Conservation (phyloP, 192 early-diverging fungal species). For the Linnemannia exigua region DNA sequence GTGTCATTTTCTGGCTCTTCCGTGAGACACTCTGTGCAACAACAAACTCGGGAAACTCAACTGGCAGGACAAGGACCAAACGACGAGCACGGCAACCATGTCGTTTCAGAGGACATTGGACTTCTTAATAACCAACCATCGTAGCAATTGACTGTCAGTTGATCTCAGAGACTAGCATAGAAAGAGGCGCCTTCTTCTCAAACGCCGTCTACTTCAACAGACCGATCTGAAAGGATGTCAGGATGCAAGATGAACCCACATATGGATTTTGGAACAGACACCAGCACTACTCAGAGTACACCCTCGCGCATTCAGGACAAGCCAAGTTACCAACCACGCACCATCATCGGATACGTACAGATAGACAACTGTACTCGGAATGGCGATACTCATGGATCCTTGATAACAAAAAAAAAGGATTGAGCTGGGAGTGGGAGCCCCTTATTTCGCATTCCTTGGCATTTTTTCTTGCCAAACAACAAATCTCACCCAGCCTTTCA, state of each 20-base stretch:
- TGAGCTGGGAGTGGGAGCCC: slow-evolving; percentile 2
- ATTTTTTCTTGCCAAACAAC: not conserved
- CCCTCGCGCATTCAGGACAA: not conserved
- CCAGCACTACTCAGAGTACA: not conserved
- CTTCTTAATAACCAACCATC: not conserved
- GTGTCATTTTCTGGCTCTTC: not conserved
- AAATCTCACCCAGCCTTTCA: not conserved
- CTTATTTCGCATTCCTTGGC: slow-evolving; percentile 31
- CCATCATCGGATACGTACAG: not conserved
- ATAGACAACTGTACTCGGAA: not conserved
- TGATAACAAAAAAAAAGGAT: not conserved
- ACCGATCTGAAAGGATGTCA: not conserved
- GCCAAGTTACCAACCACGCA: not conserved
- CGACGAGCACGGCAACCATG: not conserved
- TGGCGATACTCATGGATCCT: not conserved
- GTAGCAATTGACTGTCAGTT: not conserved
- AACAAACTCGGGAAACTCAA: not conserved
- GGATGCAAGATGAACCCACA: not conserved
- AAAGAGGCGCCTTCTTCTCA: not conserved
- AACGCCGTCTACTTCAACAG: not conserved
- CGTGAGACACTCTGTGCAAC: not conserved
- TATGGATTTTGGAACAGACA: not conserved
- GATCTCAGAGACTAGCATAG: not conserved
- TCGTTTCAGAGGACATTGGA: not conserved
- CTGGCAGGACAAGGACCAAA: not conserved